A percentile compares a stretch with the other conserved stretches of the same genome.
Evolutionary conservation across 129 eudicot genomes (phyloP).

Genomic region (Flaveria ramosissima): DNA sequence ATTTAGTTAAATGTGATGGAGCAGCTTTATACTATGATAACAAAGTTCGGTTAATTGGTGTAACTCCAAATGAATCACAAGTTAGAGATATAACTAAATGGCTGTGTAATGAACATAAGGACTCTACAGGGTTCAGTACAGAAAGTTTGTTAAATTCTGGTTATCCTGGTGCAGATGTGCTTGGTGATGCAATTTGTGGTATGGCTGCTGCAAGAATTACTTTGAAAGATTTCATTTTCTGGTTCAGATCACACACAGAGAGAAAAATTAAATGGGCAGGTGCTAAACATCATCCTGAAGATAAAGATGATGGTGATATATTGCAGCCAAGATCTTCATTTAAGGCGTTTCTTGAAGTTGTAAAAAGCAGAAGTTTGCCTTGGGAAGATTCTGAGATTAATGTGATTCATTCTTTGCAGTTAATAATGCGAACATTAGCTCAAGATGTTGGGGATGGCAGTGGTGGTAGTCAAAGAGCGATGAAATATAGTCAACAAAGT

Average conservation of each 20-base stretch:
- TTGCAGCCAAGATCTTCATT: slow-evolving; percentile 78
- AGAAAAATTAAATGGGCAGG: slow-evolving; percentile 69
- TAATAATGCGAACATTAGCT: slow-evolving; percentile 56
- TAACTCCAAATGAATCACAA: slow-evolving; percentile 62
- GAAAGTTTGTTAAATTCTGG: slow-evolving; percentile 62
- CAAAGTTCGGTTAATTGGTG: slow-evolving; percentile 54
- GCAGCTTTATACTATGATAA: slow-evolving; percentile 52
- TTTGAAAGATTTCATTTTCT: slow-evolving; percentile 51
- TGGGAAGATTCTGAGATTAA: slow-evolving; percentile 67
- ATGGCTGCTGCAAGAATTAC: slow-evolving; percentile 63
- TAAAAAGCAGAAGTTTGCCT: slow-evolving; percentile 54
- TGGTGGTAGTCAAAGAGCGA: slow-evolving; percentile 23
- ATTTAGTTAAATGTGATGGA: slow-evolving; percentile 75
- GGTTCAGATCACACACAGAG: slow-evolving; percentile 77
- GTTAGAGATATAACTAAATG: slow-evolving; percentile 53
- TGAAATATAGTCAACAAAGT: slow-evolving; percentile 31
- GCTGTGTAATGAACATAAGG: slow-evolving; percentile 49
- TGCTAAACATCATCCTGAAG: slow-evolving; percentile 60
- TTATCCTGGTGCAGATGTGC: slow-evolving; percentile 51
- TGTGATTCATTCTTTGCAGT: slow-evolving; percentile 76
- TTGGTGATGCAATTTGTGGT: slow-evolving; percentile 79
- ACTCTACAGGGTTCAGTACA: slow-evolving; percentile 65
- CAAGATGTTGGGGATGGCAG: slow-evolving; percentile 34
- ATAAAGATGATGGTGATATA: slow-evolving; percentile 54
- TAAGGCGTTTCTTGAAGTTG: slow-evolving; percentile 66